Percentiles rank a stretch among this genome's conserved stretches.
Conservation (phyloP, 1,284 basidiomycete genomes). For the Ceratobasidium sp. region DNA sequence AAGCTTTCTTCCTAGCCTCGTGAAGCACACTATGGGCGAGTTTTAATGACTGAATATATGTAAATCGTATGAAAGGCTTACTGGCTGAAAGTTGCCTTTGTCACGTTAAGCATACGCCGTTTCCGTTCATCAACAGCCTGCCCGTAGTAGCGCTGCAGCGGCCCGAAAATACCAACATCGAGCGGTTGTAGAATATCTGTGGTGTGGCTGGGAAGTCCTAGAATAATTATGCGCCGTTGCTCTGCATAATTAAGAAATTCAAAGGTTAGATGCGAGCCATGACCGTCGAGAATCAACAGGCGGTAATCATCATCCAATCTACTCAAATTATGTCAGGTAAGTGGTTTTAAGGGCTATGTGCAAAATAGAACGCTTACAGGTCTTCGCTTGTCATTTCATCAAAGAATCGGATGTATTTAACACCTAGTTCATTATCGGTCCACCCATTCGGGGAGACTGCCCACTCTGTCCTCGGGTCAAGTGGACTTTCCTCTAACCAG, state of each 20-base stretch:
- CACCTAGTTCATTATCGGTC: conserved; percentile 21
- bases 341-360: background rate
- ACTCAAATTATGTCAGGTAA: background rate
- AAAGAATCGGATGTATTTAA: conserved; percentile 59
- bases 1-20: conserved; percentile 49
- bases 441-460: conserved; percentile 36
- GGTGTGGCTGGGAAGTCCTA: conserved; percentile 60
- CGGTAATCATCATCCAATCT: conserved; percentile 21
- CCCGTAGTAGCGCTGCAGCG: conserved; percentile 47
- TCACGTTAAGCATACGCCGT: conserved; percentile 46
- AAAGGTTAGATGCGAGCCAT: conserved; percentile 37
- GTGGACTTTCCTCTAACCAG: background rate
- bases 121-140: conserved; percentile 8
- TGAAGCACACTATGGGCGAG: conserved; percentile 53
- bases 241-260: conserved; percentile 53
- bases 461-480: background rate
- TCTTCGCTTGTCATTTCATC: conserved; percentile 53
- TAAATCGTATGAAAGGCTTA: background rate
- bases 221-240: conserved; percentile 56
- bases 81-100: conserved; percentile 49
- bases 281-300: conserved; percentile 41
- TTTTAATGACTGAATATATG: too few species aligned
- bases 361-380: background rate
- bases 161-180: conserved; percentile 61
- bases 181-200: conserved; percentile 61